A percentile compares a stretch with the other conserved stretches of the same genome.
Evolutionary conservation across 352 stramenopile genomes (phyloP).

Genomic region (Globisporangium canariense): DNA sequence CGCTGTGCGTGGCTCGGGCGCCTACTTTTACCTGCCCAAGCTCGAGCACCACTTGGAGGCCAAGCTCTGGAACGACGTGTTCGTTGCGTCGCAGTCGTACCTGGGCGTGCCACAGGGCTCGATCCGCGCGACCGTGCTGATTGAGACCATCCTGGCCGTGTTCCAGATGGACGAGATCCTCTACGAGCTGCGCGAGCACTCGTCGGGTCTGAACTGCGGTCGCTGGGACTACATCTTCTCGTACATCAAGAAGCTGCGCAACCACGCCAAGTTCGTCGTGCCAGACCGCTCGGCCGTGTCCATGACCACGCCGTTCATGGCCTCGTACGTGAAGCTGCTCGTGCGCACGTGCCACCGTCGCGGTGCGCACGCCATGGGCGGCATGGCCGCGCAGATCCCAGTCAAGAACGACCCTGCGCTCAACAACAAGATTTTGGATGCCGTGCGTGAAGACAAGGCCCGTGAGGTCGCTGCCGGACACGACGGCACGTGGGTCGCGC

Average conservation of each 20-base stretch:
- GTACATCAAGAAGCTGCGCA: slow-evolving; percentile 96
- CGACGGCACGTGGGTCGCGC: slow-evolving; percentile 96
- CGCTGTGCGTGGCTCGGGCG: slow-evolving; percentile 72
- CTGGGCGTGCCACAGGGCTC: slow-evolving; percentile 90
- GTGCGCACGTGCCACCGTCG: slow-evolving; percentile 95
- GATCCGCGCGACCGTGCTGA: slow-evolving; percentile 92
- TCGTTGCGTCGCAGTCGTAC: slow-evolving; percentile 91
- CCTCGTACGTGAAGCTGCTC: slow-evolving; percentile 92
- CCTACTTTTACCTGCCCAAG: slow-evolving; percentile 97
- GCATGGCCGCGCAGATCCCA: slow-evolving; percentile 97
- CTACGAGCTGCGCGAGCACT: slow-evolving; percentile 95
- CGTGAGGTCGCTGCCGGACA: slow-evolving; percentile 90
- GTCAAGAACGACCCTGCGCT: slow-evolving; percentile 90
- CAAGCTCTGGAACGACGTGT: slow-evolving; percentile 96
- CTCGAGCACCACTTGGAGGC: slow-evolving; percentile 94
- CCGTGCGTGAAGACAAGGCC: slow-evolving; percentile 90
- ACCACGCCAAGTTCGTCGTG: slow-evolving; percentile 89
- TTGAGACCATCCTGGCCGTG: slow-evolving; percentile 96
- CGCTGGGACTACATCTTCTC: slow-evolving; percentile 98
- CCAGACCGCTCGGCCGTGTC: slow-evolving; percentile 90
- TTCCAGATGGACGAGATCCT: slow-evolving; percentile 98
- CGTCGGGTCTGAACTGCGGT: slow-evolving; percentile 95
- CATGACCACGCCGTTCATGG: slow-evolving; percentile 95
- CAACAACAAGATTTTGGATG: slow-evolving; percentile 89
- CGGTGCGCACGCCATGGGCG: slow-evolving; percentile 95